phyloP scores from a whole-genome alignment of 345 rosid genomes.

The Boechera stricta region DNA sequence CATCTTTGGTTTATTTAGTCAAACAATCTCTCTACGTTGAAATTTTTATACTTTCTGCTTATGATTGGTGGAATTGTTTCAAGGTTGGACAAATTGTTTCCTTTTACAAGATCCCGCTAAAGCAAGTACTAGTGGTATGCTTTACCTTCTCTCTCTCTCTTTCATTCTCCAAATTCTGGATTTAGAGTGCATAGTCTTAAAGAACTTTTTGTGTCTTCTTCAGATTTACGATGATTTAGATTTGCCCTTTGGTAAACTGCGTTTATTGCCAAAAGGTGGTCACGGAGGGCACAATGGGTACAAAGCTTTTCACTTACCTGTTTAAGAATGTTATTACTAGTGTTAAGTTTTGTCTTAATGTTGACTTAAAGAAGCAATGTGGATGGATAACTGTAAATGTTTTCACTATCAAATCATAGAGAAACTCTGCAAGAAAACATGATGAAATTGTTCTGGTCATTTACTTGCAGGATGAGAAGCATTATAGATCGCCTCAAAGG shows the following conservation, averaged over 20 bases:
- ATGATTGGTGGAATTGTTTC: conserved; percentile 36
- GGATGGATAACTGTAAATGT: background rate
- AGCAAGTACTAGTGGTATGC: conserved; percentile 92
- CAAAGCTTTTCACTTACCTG: background rate
- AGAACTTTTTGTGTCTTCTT: conserved; percentile 21
- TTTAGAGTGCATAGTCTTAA: conserved; percentile 7
- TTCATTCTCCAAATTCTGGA: background rate
- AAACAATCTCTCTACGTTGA: conserved; percentile 7
- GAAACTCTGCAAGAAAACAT: background rate
- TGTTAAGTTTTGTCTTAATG: background rate
- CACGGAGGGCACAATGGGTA: conserved; percentile 99
- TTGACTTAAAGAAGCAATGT: conserved; percentile 8
- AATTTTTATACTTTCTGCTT: conserved; percentile 22
- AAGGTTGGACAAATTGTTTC: conserved; percentile 90
- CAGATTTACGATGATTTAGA: conserved; percentile 95
- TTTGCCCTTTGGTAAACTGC: conserved; percentile 87
- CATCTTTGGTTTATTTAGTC: conserved; percentile 28
- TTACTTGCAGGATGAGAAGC: conserved; percentile 77
- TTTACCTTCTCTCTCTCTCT: conserved; percentile 27
- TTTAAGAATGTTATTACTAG: background rate
- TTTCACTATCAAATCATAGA: conserved; percentile 22
- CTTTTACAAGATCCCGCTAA: conserved; percentile 86
- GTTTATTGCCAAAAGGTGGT: conserved; percentile 97
- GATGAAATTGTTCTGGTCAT: conserved; percentile 13
- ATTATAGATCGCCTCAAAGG: conserved; percentile 92